Base-by-base conservation (phyloP, 2,329 filamentous ascomycete species). In the Nannizzia gypsea region DNA sequence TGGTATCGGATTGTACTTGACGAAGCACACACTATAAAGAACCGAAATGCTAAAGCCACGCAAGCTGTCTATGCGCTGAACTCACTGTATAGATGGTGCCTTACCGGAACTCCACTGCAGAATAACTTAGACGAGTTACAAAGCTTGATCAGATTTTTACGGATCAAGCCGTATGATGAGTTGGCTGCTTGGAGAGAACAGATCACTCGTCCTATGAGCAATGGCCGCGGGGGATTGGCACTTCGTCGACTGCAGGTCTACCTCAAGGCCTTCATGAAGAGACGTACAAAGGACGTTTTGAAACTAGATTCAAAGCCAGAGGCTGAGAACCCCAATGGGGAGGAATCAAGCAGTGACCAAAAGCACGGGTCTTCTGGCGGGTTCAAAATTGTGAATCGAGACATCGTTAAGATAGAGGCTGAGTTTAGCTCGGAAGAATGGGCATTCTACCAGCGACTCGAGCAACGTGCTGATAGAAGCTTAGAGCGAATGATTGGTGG, bases 1-100 rank as follows among this genome's bases (percentile, higher is more conserved):
- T 99, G 93, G 93, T 97, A 93, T 76, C 87, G 93, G 57, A 83
- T 96, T 63, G 92, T 99, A 64, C 81, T 99, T 1, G 93, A 99
- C 64, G 93, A 99, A 76, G 93, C 93, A 0, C 93, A 99, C 72
- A 95, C 89, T 1, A 96, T 99, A 81, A 99, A 99, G 77, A 99
- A 99, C 70, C 86, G 92, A 64, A 96, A 95, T 66, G 90, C 93
- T 22, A 99, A 99, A 74, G 86, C 89, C 44, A 96, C 92, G 1
- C 90, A 96, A 71, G 91, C 93, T 1, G 93, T 89, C 65, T 99
- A 86, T 70, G 89, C 89, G 1, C 75, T 99, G 34, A 80, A 86
- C 31, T 86, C 89, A 20, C 87, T 93, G 71, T 97, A 96, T 68
- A 82, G 93, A 62, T 99, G 93, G 93, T 97, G 93, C 69, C 76